Evolutionary conservation across 2,329 filamentous ascomycete genomes (phyloP).

Genomic region (Paecilomyces sp.): DNA sequence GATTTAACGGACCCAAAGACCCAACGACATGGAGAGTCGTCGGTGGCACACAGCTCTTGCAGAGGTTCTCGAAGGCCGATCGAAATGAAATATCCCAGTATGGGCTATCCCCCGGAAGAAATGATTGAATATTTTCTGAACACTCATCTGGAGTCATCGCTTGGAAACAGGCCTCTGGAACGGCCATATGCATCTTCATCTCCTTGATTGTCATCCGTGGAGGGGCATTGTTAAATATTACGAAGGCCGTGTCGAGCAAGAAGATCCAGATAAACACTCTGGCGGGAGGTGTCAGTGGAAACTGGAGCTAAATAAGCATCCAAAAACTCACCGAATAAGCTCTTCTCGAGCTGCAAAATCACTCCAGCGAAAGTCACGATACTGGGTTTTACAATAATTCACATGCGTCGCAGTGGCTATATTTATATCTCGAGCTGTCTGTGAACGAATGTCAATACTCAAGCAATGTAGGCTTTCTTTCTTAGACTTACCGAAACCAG

Average conservation of each 20-base stretch:
- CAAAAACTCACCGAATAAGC: constrained; percentile 19
- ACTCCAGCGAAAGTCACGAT: constrained; percentile 25
- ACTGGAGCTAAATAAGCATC: not conserved
- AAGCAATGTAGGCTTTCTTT: too few species aligned
- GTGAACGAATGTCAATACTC: too few species aligned
- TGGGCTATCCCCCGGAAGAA: not conserved
- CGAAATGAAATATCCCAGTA: not conserved
- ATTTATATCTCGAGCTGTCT: constrained; percentile 19
- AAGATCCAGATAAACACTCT: constrained; percentile 28
- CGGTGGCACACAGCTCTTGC: not conserved
- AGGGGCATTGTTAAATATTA: constrained; percentile 36
- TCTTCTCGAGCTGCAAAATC: constrained; percentile 28
- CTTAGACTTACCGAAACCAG: constrained; percentile 25
- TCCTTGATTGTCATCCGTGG: constrained; percentile 35
- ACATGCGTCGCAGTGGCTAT: constrained; percentile 8
- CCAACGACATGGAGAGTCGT: not conserved
- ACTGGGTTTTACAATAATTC: not conserved
- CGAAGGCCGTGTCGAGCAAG: constrained; percentile 32
- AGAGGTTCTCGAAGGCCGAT: not conserved
- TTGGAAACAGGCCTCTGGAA: constrained; percentile 32
- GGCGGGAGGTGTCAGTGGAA: not conserved
- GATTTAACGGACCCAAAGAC: not conserved
- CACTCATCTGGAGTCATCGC: constrained; percentile 25
- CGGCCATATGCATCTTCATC: constrained; percentile 30
- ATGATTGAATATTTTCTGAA: not conserved